Conservation (phyloP, 2,329 filamentous ascomycete species). For the Nigrospora sphaerica region DNA sequence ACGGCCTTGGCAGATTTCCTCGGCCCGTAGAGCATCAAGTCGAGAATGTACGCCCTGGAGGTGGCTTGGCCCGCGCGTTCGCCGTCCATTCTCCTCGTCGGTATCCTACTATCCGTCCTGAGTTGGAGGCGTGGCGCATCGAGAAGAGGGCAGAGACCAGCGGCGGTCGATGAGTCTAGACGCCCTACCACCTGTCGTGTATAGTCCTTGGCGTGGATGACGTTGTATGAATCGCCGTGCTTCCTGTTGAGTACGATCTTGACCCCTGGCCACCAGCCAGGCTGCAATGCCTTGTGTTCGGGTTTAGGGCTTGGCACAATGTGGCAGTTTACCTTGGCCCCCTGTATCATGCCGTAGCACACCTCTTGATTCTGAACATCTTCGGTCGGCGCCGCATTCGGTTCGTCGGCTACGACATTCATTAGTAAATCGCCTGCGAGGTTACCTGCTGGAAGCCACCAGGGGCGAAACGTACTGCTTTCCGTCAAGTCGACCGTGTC, state of each 20-base stretch:
- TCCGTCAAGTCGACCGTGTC: conserved; percentile 53
- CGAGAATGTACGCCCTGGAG: conserved; percentile 55
- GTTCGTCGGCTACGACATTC: conserved; percentile 28
- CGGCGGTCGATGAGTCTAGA: conserved; percentile 62
- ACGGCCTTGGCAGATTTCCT: conserved; percentile 57
- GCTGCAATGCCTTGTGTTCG: conserved; percentile 49
- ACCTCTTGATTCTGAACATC: conserved; percentile 63
- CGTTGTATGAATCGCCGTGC: conserved; percentile 44
- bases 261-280: conserved; percentile 64
- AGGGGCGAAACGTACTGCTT: conserved; percentile 24
- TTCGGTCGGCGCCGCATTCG: conserved; percentile 49
- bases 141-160: conserved; percentile 64
- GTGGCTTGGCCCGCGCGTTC: conserved; percentile 58
- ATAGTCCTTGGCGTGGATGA: conserved; percentile 69
- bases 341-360: conserved; percentile 73
- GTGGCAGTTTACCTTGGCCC: conserved; percentile 58
- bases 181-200: conserved; percentile 65
- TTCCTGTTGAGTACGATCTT: conserved; percentile 63
- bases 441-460: no score
- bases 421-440: no score
- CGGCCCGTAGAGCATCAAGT: conserved; percentile 75
- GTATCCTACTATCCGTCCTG: conserved; percentile 66
- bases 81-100: conserved; percentile 53
- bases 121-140: conserved; percentile 58
- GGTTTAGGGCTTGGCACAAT: conserved; percentile 64